Evolutionary conservation across 805 yeast species (phyloP), one percentile per base, ranked within the genome.

Genomic region (Vanderwaltozyma verrucispora): DNA sequence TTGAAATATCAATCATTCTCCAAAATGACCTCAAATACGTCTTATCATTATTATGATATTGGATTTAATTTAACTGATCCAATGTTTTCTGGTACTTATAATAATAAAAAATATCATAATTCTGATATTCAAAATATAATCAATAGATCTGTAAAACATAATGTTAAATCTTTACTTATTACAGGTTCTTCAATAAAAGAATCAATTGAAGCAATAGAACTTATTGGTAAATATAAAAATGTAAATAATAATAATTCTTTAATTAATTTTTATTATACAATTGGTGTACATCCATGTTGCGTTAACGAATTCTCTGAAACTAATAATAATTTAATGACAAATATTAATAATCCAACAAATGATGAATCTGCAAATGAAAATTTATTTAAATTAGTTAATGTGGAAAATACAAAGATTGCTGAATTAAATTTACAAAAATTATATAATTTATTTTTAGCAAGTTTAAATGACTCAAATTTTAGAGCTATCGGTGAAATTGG

Each of bases 401-500:
- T 7, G 16, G 32, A 39, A 11, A 45, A 47, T 26, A 27, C 34
- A 12, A 28, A 24, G 2, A 35, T 45, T 10, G 46, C 54, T 10
- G 30, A 33, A 5, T 8, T 3, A 1, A 49, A 50, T 28, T 40
- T 51, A 16, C 49, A 49, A 2, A 77, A 78, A 47, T 52, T 83
- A 26, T 49, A 55, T 3, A 54, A 65, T 19, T 58, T 92, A 32
- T 68, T 71, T 43, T 46, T 60, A n/a, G 73, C 57, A 5, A 48
- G 61, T 1, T 82, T 86, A 5, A 54, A 60, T 23, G 51, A 63
- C 8, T 46, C 53, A 12, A 49, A 63, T 3, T 80, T 92, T 20
- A 72, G 72, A 49, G 92, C 96, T 1, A 80, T 88, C 62, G 99
- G 99, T 12, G 99, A 92, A 60, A 76, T 92, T 35, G 99, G 99